phyloP scores from a whole-genome alignment of 139 green algal species.

The Chlorella vulgaris region DNA sequence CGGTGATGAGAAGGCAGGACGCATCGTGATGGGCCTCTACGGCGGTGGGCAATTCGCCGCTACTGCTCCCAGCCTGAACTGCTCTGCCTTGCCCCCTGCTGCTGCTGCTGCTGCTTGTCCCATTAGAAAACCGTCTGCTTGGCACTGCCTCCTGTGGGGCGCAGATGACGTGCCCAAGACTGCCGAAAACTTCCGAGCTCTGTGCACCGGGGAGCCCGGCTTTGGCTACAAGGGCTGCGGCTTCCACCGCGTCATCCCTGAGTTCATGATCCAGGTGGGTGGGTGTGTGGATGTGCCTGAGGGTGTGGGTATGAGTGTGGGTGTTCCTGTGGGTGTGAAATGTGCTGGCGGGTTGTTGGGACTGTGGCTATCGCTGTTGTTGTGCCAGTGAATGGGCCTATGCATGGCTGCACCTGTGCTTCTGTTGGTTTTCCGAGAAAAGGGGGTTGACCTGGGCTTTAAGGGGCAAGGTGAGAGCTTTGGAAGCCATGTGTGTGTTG shows the following conservation, averaged over 20 bases:
- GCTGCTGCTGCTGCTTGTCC: background rate
- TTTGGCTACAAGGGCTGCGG: conserved; percentile 50
- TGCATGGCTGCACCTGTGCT: too few relatives aligned
- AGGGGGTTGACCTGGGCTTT: too few relatives aligned
- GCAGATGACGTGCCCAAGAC: conserved; percentile 79
- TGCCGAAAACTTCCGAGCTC: conserved; percentile 88
- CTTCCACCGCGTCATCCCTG: conserved; percentile 60
- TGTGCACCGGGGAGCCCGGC: conserved; percentile 83
- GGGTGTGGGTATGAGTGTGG: too few relatives aligned
- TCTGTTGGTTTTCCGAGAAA: too few relatives aligned
- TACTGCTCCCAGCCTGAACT: background rate
- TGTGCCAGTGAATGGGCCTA: too few relatives aligned
- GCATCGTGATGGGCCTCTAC: conserved; percentile 90
- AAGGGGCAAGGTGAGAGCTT: too few relatives aligned
- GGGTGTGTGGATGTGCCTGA: too few relatives aligned
- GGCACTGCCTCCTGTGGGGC: background rate
- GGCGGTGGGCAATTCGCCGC: conserved; percentile 44
- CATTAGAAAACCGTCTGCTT: background rate
- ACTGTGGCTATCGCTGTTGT: too few relatives aligned
- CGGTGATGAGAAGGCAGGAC: conserved; percentile 68
- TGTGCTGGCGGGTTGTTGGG: too few relatives aligned
- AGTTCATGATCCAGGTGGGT: conserved; percentile 77
- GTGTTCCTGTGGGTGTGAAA: too few relatives aligned
- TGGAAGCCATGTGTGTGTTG: background rate
- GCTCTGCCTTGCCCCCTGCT: background rate